Conservation (phyloP, 805 yeast genomes). For the Kuraishia capsulata region DNA sequence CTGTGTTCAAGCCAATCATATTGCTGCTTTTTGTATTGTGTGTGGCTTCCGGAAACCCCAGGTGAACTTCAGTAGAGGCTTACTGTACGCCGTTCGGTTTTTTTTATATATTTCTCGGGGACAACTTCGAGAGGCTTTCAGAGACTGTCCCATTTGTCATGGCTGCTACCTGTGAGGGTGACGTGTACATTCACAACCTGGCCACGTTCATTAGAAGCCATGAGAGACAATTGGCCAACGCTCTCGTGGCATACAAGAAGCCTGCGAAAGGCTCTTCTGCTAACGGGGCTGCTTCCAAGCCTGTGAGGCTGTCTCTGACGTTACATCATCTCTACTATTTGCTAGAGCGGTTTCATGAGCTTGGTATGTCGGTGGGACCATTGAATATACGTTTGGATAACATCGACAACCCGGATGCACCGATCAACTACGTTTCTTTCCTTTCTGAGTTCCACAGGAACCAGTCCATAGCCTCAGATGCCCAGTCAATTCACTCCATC, state of each 20-base stretch:
- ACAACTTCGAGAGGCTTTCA: no score
- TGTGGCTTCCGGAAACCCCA: no score
- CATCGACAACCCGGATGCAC: constrained; percentile 40
- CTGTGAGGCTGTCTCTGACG: constrained; percentile 48
- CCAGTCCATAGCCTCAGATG: constrained; percentile 20
- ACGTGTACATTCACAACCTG: constrained; percentile 44
- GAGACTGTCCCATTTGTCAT: no score
- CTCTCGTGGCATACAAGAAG: constrained; percentile 44
- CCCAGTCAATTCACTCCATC: constrained; percentile 46
- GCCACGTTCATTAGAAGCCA: constrained; percentile 45
- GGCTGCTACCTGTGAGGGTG: constrained; percentile 37
- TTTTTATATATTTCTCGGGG: no score
- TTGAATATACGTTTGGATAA: constrained; percentile 49
- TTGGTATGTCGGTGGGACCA: constrained; percentile 48
- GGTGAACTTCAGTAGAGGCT: no score
- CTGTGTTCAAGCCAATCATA: no score
- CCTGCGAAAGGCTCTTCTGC: constrained; percentile 7
- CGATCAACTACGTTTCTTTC: constrained; percentile 45
- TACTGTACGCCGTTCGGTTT: no score
- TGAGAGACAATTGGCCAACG: constrained; percentile 52
- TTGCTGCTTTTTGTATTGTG: no score
- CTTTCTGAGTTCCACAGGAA: constrained; percentile 43
- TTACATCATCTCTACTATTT: constrained; percentile 57
- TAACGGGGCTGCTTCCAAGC: constrained; percentile 25
- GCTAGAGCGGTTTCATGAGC: constrained; percentile 43